Base-by-base conservation (phyloP, 164 flowering plant species). In the Berberis vulgaris region DNA sequence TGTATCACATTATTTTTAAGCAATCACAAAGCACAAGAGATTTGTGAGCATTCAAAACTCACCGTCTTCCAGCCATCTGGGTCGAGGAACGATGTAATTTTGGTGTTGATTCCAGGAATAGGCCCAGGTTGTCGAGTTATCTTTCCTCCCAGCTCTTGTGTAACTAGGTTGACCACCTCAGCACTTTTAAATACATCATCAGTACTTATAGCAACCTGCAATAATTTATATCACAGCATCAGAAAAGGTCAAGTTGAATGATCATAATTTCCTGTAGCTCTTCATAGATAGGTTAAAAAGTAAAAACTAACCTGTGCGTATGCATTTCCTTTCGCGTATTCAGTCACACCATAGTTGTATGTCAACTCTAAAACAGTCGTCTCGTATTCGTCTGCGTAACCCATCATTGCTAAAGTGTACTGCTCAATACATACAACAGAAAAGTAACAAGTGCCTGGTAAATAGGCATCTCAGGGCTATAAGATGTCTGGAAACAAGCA, bases 51-150 rank as follows among this genome's bases (percentile, higher is more conserved):
- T 26, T 26, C 26, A 26, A 26, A 26, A 26, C 89, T 79, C 71
- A 90, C 98, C 8, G 90, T 88, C 80, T 90, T 93, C 98, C 98
- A 93, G 65, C 98, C 97, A 82, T 93, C 98, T 41, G 98, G 98
- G 62, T 93, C 98, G 39, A 90, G 79, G 60, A 90, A 93, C 50
- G 97, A 76, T 49, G 86, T 81, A 54, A 93, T 84, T 68, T 93
- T 90, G 69, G 98, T 93, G 80, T 81, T 82, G 78, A 88, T 46
- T 75, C 98, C 98, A 46, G 98, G 94, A 73, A 93, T 71, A 43
- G 94, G 88, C 26, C 98, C 98, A 40, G 98, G 83, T 67, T 83
- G 87, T 11, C 98, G 78, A 61, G 96, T 93, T 64, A 93, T 84
- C 79, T 90, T 90, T 60, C 98, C 98, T 60, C 98, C 98, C 53